These are phyloP conservation scores for Eimeria praecox DNA, from an alignment of 169 alveolate genomes.

Conservation along the genomic window DNA sequence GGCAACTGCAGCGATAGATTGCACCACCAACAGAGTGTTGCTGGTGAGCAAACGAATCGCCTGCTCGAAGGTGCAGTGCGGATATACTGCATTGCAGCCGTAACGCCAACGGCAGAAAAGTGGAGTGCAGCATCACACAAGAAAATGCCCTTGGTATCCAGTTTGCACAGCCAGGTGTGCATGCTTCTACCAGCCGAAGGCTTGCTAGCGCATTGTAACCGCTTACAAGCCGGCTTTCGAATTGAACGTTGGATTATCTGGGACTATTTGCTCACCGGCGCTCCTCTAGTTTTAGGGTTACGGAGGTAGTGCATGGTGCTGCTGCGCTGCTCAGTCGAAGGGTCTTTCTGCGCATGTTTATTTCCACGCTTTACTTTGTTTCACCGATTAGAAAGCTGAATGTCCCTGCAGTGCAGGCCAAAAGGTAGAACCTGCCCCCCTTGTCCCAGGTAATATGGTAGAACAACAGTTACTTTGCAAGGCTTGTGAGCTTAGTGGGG, in stretches of 20 bases:
- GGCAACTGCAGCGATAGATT: not conserved
- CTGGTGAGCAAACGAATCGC: not conserved
- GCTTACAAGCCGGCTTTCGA: not conserved
- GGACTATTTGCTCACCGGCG: not conserved
- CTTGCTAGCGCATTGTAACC: not conserved
- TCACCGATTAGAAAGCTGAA: not conserved
- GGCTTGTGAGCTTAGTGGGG: too few species aligned
- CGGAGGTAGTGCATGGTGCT: not conserved
- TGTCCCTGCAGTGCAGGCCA: not conserved
- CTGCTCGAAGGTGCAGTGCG: not conserved
- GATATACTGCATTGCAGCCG: not conserved
- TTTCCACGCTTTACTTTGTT: not conserved
- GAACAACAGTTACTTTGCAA: too few species aligned
- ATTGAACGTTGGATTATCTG: not conserved
- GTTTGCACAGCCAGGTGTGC: not conserved
- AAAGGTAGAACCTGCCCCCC: not conserved
- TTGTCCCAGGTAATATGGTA: not conserved
- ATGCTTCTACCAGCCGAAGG: not conserved
- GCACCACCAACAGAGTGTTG: constrained; percentile 16
- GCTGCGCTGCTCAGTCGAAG: not conserved
- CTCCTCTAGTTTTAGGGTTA: not conserved
- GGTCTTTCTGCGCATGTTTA: not conserved
- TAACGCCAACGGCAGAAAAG: not conserved
- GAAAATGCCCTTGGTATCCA: not conserved
- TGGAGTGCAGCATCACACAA: not conserved